A percentile compares a stretch with the other conserved stretches of the same genome.
Conservation (phyloP, 1,139 yeast genomes). For the Hyphopichia khmerensis region DNA sequence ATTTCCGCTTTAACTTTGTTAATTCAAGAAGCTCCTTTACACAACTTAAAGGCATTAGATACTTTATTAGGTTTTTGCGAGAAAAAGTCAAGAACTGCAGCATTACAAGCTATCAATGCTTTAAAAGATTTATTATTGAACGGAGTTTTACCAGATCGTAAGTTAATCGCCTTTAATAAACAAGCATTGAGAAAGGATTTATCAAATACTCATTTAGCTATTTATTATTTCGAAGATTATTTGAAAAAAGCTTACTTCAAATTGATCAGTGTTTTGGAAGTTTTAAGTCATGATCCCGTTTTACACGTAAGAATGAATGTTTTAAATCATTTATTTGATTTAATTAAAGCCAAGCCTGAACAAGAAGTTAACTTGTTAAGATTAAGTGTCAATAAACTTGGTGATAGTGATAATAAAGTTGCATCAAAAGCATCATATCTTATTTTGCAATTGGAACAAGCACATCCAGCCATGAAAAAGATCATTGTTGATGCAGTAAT, state of each 20-base stretch:
- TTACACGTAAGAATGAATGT: conserved; percentile 82
- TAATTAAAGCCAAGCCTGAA: conserved; percentile 85
- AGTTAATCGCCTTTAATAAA: conserved; percentile 74
- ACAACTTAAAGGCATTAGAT: conserved; percentile 81
- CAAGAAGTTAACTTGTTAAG: conserved; percentile 91
- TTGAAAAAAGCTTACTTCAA: conserved; percentile 74
- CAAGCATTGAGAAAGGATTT: conserved; percentile 60
- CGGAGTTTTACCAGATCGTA: conserved; percentile 84
- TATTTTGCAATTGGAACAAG: conserved; percentile 77
- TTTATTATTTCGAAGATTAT: conserved; percentile 87
- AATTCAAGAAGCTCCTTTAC: conserved; percentile 93
- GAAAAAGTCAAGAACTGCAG: conserved; percentile 91
- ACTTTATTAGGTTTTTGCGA: conserved; percentile 75
- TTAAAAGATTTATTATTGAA: conserved; percentile 81
- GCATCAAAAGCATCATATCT: conserved; percentile 86
- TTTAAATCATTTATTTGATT: conserved; percentile 73
- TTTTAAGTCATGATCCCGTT: conserved; percentile 86
- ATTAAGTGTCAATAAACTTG: conserved; percentile 88
- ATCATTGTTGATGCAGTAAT: conserved; percentile 76
- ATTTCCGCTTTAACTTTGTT: conserved; percentile 90
- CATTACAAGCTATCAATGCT: conserved; percentile 87
- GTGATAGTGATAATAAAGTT: conserved; percentile 89
- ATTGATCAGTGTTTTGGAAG: conserved; percentile 68
- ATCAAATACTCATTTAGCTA: conserved; percentile 55
- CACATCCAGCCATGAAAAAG: conserved; percentile 94